These are phyloP conservation scores for Tolypocladium album DNA, from an alignment of 2,329 filamentous ascomycete genomes.

Conservation along the genomic window DNA sequence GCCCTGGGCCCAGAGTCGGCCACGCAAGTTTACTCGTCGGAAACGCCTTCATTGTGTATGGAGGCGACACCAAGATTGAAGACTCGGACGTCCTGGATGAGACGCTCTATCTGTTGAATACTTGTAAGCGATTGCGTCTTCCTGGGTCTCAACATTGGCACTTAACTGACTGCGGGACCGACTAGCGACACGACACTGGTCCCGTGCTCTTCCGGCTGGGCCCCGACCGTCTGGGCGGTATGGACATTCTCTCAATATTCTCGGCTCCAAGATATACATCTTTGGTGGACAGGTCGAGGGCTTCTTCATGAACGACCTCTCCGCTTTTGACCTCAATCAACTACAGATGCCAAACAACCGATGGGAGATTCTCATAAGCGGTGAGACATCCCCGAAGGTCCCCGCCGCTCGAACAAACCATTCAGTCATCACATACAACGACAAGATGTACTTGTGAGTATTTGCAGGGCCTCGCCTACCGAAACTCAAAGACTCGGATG, in stretches of 20 bases:
- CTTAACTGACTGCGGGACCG: conserved; percentile 7
- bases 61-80: conserved; percentile 94
- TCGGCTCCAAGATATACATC: conserved; percentile 94
- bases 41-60: conserved; percentile 98
- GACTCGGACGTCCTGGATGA: conserved; percentile 87
- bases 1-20: conserved; percentile 87
- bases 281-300: conserved; percentile 97
- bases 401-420: conserved; percentile 93
- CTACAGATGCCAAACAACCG: conserved; percentile 82
- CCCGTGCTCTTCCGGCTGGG: conserved; percentile 78
- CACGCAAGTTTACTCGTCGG: conserved; percentile 91
- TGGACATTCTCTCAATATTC: conserved; percentile 89
- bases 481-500: neutral
- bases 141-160: neutral
- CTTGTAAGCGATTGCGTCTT: conserved; percentile 55
- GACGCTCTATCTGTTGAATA: conserved; percentile 92
- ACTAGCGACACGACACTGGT: conserved; percentile 94
- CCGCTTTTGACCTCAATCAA: conserved; percentile 92
- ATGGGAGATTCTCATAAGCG: conserved; percentile 84
- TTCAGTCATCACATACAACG: conserved; percentile 80
- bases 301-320: conserved; percentile 94
- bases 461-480: neutral
- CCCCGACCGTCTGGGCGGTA: conserved; percentile 83
- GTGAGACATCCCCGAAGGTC: conserved; percentile 41
- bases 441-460: conserved; percentile 83